Base-by-base conservation (phyloP, 257 asterid species). In the Paraleonurus japonicus region DNA sequence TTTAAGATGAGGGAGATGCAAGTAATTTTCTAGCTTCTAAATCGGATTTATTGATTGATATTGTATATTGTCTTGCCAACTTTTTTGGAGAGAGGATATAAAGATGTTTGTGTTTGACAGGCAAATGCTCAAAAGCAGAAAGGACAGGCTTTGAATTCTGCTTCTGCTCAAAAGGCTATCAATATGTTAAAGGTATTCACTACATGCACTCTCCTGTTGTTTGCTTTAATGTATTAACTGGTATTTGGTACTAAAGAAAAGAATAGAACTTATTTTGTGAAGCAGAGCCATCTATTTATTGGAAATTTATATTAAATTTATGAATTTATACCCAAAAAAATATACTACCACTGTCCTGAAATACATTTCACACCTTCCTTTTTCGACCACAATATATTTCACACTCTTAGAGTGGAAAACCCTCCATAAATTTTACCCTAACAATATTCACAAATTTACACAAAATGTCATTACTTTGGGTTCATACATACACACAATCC, bases 111-210 rank as follows among this genome's bases (percentile, higher is more conserved):
- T n/a, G 55, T 73, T n/a, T 30, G 32, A 54, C 83, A 89, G 99
- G 75, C 80, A 81, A 89, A 84, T 77, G 96, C 96, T 13, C 96
- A 94, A 72, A 95, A 89, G 88, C 94, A 92, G 86, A 88, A 87
- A 78, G 96, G 95, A 48, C 92, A 87, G 85, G 81, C 90, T 80
- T 69, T 88, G 77, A 67, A 86, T 71, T 75, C 92, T 30, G 81
- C 87, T 75, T 87, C 97, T 70, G 85, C 96, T 16, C 92, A 89
- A 37, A 86, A 89, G 76, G 99, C 96, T n/a, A 81, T 89, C 60
- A 92, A 92, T 72, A 68, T 92, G 70, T 54, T 95, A 24, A 90
- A 88, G 98, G 99, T 92, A 33, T 61, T 47, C 43, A 48, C 26
- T 2, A 0, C 13, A 7, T 54, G 48, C 37, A 22, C 53, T 60